Percentiles rank a stretch among this genome's conserved stretches.
These are phyloP conservation scores for Calonectria pseudoreteaudii DNA, from an alignment of 2,329 filamentous ascomycete species.

Conservation along the genomic window DNA sequence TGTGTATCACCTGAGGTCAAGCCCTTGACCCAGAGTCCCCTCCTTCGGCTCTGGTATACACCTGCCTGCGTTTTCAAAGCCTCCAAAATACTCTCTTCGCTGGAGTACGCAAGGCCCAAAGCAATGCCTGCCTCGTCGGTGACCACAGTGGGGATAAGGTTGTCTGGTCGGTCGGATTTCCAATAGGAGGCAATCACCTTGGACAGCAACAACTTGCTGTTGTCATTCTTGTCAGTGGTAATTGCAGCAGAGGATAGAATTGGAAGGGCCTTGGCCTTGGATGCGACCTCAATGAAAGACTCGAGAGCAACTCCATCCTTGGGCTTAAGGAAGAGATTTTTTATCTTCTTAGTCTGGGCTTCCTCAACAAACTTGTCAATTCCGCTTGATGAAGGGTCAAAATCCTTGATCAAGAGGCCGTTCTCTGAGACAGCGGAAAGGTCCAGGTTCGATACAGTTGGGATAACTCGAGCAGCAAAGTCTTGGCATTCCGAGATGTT, in stretches of 20 bases:
- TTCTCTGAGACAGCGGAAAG: constrained; percentile 60
- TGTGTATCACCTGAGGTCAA: constrained; percentile 95
- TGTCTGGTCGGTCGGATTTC: constrained; percentile 84
- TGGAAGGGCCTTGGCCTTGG: constrained; percentile 71
- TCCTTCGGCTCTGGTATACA: constrained; percentile 96
- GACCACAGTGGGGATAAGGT: constrained; percentile 89
- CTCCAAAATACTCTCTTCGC: constrained; percentile 87
- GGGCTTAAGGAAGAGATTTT: constrained; percentile 64
- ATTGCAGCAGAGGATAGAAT: constrained; percentile 79
- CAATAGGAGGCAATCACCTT: constrained; percentile 80
- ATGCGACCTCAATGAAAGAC: constrained; percentile 59
- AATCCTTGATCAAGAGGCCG: constrained; percentile 64
- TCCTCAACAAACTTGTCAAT: constrained; percentile 58
- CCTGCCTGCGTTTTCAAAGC: constrained; percentile 82
- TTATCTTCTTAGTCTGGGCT: constrained; percentile 58
- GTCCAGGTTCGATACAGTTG: constrained; percentile 60
- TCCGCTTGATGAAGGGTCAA: constrained; percentile 58
- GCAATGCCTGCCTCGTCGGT: constrained; percentile 88
- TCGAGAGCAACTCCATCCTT: constrained; percentile 59
- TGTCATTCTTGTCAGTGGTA: constrained; percentile 74
- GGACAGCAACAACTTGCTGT: constrained; percentile 68
- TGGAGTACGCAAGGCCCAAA: constrained; percentile 94
- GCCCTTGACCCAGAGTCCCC: constrained; percentile 96
- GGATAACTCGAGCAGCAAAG: constrained; percentile 68
- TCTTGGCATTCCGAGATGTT: constrained; percentile 71